Conservation (phyloP, 164 flowering plant species). For the Cinnamomum chago region DNA sequence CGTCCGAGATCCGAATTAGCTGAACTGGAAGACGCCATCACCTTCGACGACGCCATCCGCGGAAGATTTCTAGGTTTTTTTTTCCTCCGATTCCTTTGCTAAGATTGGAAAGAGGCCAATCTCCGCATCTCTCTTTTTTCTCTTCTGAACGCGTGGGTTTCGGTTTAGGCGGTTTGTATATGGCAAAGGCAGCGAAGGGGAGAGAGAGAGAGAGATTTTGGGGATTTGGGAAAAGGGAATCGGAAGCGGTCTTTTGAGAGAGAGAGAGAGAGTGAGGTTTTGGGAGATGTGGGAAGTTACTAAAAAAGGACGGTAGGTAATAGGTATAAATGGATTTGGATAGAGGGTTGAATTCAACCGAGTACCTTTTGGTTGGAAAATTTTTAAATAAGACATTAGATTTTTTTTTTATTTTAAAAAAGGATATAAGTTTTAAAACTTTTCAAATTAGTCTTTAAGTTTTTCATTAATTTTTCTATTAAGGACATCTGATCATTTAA, state of each 20-base stretch:
- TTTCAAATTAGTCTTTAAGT: no score
- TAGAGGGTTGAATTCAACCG: no score
- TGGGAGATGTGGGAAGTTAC: no score
- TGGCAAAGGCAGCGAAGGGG: not conserved
- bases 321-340: not conserved
- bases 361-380: no score
- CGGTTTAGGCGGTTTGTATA: conserved; percentile 2
- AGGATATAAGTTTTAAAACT: no score
- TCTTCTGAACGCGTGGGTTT: not conserved
- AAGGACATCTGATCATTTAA: no score
- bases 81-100: not conserved
- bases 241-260: not conserved
- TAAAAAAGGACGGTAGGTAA: not conserved
- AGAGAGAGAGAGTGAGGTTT: no score
- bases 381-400: no score
- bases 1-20: conserved; percentile 48
- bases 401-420: no score
- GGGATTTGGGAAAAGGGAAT: not conserved
- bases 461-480: no score
- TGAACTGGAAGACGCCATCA: conserved; percentile 23
- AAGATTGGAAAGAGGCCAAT: not conserved
- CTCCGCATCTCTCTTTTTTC: not conserved
- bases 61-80: conserved; percentile 7
- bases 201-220: not conserved
- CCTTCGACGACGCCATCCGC: conserved; percentile 16